Conservation (phyloP, 1,284 basidiomycete species). For the Acaromyces ingoldii region DNA sequence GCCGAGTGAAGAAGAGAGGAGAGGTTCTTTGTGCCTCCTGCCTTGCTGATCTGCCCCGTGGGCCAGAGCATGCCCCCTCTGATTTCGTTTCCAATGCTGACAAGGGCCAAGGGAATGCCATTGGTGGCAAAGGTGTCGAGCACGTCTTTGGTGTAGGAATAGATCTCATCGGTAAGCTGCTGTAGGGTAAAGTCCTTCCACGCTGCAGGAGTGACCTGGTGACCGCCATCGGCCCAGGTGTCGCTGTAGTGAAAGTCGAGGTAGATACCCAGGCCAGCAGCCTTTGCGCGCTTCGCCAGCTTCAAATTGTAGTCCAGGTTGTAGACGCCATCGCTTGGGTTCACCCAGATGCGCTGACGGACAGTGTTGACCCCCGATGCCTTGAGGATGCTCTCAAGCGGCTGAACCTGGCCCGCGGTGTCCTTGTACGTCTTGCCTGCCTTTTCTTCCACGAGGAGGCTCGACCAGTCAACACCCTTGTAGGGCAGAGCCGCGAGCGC, state of each 20-base stretch:
- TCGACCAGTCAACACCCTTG: too few species aligned
- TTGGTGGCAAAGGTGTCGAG: neutral
- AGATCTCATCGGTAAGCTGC: neutral
- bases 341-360: too few species aligned
- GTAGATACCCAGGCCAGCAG: neutral
- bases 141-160: neutral
- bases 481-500: too few species aligned
- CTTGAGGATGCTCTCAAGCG: too few species aligned
- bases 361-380: too few species aligned
- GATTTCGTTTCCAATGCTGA: constrained; percentile 3
- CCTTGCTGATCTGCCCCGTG: neutral
- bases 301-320: neutral
- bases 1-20: constrained; percentile 1
- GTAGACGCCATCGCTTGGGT: neutral
- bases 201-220: neutral
- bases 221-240: neutral
- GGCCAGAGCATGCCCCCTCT: neutral
- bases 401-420: too few species aligned
- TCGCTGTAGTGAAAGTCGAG: constrained; percentile 2
- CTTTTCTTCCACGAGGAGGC: too few species aligned
- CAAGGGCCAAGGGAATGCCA: neutral
- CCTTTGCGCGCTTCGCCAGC: neutral
- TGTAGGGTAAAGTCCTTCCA: neutral
- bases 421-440: too few species aligned
- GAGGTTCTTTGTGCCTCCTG: neutral